Evolutionary conservation across 2,329 filamentous ascomycete species (phyloP).

Genomic region (Aspergillus carbonarius): DNA sequence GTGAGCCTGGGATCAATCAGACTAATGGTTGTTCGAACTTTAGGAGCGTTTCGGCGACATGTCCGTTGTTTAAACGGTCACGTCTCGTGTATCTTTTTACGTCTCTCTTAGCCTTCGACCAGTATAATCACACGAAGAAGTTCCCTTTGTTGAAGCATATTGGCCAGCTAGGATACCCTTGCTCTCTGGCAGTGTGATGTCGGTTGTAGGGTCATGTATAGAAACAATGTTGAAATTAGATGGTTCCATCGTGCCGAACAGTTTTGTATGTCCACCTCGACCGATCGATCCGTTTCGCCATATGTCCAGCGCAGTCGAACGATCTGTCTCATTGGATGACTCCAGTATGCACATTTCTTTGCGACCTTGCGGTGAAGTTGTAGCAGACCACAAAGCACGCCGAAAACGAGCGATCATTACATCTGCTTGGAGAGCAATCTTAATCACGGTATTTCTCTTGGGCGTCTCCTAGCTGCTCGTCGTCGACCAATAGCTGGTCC

Average conservation of each 20-base stretch:
- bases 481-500: neutral
- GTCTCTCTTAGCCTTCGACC: constrained; percentile 31
- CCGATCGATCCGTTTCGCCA: neutral
- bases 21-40: constrained; percentile 23
- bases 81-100: constrained; percentile 24
- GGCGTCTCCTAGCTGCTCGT: neutral
- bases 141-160: constrained; percentile 27
- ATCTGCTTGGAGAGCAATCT: neutral
- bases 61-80: constrained; percentile 74
- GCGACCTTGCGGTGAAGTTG: neutral
- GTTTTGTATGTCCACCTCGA: neutral
- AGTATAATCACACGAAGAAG: constrained; percentile 32
- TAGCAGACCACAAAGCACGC: neutral
- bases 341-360: neutral
- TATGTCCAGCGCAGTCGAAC: neutral
- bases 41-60: constrained; percentile 99
- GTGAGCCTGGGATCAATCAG: neutral
- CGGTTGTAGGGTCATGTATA: constrained; percentile 41
- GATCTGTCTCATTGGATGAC: too few relatives aligned
- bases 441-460: neutral
- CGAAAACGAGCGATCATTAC: neutral
- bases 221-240: constrained; percentile 39
- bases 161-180: constrained; percentile 21
- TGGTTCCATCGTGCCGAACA: constrained; percentile 17
- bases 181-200: constrained; percentile 31